Conservation (phyloP, 257 asterid species). For the Solanum bulbocastanum region DNA sequence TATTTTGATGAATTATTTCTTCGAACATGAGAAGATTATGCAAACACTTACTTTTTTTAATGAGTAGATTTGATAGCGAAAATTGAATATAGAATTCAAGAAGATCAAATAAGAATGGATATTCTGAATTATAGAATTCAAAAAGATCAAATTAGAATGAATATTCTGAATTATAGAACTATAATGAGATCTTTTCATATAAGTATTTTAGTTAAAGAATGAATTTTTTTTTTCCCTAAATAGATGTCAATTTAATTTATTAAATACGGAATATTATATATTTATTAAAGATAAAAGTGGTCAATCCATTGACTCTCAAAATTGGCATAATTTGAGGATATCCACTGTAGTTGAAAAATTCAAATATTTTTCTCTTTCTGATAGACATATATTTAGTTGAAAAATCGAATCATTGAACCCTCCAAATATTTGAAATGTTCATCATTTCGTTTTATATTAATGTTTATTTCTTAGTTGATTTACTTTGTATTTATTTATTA, state of each 20-base stretch:
- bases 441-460: neutral
- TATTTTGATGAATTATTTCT: no score
- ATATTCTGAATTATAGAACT: neutral
- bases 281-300: neutral
- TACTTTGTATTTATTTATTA: no score
- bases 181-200: neutral
- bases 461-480: neutral
- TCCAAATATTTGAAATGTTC: neutral
- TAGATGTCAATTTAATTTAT: neutral
- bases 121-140: neutral
- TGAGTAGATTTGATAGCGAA: rapidly evolving
- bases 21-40: neutral
- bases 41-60: neutral
- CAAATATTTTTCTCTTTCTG: neutral
- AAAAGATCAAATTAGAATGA: neutral
- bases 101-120: neutral
- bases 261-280: neutral
- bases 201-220: neutral
- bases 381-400: neutral
- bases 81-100: neutral
- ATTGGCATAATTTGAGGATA: neutral
- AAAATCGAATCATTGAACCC: neutral
- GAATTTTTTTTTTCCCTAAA: neutral
- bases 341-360: neutral
- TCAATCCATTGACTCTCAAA: neutral